Percentiles rank a stretch among this genome's conserved stretches.
phyloP scores from a whole-genome alignment of 176 grass and related monocot genomes.

The Ensete glaucum region DNA sequence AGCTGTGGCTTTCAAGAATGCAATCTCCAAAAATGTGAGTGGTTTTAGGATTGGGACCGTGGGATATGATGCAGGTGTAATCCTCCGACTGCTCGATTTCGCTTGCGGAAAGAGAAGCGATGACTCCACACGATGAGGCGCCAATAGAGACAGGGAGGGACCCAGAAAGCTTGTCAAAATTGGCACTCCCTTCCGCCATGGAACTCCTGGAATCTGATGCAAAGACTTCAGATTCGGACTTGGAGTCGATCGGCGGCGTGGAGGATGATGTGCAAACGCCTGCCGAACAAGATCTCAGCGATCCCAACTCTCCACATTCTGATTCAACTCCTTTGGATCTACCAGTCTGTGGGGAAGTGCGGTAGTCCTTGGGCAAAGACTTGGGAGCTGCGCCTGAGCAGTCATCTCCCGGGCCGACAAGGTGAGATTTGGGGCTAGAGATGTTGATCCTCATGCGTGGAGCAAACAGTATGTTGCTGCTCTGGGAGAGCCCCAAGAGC shows the following conservation, averaged over 20 bases:
- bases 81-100: conserved; percentile 98
- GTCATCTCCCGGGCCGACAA: background rate
- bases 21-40: conserved; percentile 93
- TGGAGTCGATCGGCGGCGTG: conserved; percentile 17
- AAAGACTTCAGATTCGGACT: conserved; percentile 43
- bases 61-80: conserved; percentile 89
- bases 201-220: conserved; percentile 6
- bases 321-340: conserved; percentile 12
- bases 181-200: background rate
- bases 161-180: conserved; percentile 40
- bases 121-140: conserved; percentile 3
- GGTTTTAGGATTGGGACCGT: conserved; percentile 84
- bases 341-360: conserved; percentile 12
- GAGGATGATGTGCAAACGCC: conserved; percentile 18
- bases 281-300: conserved; percentile 53
- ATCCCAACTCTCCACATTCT: conserved; percentile 13
- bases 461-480: conserved; percentile 16
- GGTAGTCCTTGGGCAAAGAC: conserved; percentile 49
- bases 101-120: conserved; percentile 57
- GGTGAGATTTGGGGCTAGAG: background rate
- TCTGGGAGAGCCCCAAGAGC: conserved; percentile 24
- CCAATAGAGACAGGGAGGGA: conserved; percentile 48
- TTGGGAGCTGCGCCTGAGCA: conserved; percentile 13
- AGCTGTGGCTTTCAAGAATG: conserved; percentile 54
- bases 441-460: conserved; percentile 19